These are phyloP conservation scores for Plectosphaerella plurivora DNA, from an alignment of 2,329 filamentous ascomycete genomes.

Conservation along the genomic window DNA sequence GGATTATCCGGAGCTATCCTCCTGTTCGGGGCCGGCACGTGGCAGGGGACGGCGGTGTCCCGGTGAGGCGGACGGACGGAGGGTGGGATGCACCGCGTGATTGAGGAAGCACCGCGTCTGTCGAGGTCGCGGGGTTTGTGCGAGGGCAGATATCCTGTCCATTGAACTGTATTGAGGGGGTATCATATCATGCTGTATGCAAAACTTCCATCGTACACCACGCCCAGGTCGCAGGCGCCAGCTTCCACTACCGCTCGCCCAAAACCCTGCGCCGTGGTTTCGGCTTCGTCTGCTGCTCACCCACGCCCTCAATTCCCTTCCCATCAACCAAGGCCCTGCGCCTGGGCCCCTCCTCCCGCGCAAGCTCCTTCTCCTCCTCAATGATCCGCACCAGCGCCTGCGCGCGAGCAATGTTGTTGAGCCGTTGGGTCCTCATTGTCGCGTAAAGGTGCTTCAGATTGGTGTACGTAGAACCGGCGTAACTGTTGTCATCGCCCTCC, in stretches of 20 bases:
- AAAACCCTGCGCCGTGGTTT: conserved; percentile 8
- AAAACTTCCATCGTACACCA: background rate
- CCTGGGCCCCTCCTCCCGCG: conserved; percentile 19
- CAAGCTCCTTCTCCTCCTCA: conserved; percentile 29
- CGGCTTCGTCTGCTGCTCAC: conserved; percentile 12
- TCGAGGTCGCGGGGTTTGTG: too few species aligned
- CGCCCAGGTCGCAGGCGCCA: background rate
- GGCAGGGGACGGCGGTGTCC: too few species aligned
- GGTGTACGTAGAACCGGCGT: too few species aligned
- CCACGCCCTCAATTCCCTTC: too few species aligned
- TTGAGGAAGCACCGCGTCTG: too few species aligned
- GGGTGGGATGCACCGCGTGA: too few species aligned
- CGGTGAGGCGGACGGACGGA: too few species aligned
- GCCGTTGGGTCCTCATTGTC: conserved; percentile 21
- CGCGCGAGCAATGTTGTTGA: conserved; percentile 35
- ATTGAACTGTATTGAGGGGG: background rate
- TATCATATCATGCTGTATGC: background rate
- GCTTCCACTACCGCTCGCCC: conserved; percentile 3
- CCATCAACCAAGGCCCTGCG: too few species aligned
- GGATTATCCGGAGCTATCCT: too few species aligned
- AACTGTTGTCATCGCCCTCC: background rate
- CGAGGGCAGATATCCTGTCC: too few species aligned
- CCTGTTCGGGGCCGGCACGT: too few species aligned
- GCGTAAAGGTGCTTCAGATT: background rate
- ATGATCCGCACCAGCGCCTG: conserved; percentile 34